These are phyloP conservation scores for Sphaerostilbella broomeana DNA, from an alignment of 2,329 filamentous ascomycete species.

Conservation along the genomic window DNA sequence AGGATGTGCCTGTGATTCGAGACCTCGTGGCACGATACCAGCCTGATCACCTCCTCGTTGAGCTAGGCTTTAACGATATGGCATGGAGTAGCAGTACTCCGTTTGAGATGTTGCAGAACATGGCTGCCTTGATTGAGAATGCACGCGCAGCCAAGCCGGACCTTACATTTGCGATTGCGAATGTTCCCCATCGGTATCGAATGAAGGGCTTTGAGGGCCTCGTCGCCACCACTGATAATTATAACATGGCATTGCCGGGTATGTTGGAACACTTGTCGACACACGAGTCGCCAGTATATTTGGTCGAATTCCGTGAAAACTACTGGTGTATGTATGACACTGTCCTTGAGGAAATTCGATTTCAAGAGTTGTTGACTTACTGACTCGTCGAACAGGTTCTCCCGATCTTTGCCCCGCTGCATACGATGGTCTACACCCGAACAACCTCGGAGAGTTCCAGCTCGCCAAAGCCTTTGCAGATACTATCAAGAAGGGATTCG, in stretches of 20 bases:
- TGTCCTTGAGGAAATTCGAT: not conserved
- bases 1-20: slow-evolving; percentile 23
- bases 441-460: slow-evolving; percentile 34
- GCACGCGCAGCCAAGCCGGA: slow-evolving; percentile 24
- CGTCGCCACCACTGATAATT: slow-evolving; percentile 18
- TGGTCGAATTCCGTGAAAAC: slow-evolving; percentile 27
- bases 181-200: slow-evolving; percentile 23
- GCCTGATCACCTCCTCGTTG: slow-evolving; percentile 29
- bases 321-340: slow-evolving; percentile 18
- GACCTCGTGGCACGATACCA: slow-evolving; percentile 22
- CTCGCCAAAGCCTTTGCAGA: slow-evolving; percentile 34
- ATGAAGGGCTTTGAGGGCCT: slow-evolving; percentile 21
- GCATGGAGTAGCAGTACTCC: slow-evolving; percentile 22
- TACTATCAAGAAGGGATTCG: not conserved
- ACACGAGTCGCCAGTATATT: slow-evolving; percentile 22
- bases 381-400: not conserved
- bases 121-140: slow-evolving; percentile 22
- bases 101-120: slow-evolving; percentile 1
- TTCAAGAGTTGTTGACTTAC: not conserved
- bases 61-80: slow-evolving; percentile 31
- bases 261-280: slow-evolving; percentile 17
- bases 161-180: slow-evolving; percentile 24
- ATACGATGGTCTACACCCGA: slow-evolving; percentile 38
- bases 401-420: slow-evolving; percentile 20
- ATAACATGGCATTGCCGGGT: slow-evolving; percentile 17